Evolutionary conservation across 139 green algal species (phyloP).

Genomic region (Haematococcus lacustris): DNA sequence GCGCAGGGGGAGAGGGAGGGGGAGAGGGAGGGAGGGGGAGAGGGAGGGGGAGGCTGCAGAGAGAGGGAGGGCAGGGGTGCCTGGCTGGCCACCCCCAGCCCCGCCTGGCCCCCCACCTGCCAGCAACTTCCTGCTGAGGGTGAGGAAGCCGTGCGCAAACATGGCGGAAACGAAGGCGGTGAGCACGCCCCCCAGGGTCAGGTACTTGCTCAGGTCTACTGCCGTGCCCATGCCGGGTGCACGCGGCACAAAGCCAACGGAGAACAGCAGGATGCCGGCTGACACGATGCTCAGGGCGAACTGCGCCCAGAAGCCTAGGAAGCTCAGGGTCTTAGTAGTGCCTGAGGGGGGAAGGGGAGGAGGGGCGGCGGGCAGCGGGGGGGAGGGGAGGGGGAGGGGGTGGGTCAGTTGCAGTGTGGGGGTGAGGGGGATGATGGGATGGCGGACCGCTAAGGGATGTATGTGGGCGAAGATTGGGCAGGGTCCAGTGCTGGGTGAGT

Average conservation of each 20-base stretch:
- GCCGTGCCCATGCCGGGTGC: background rate
- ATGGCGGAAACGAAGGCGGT: conserved; percentile 71
- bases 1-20: too few species aligned
- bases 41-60: too few species aligned
- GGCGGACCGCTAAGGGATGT: too few species aligned
- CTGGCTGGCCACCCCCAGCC: too few species aligned
- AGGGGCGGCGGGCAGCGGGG: too few species aligned
- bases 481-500: too few species aligned
- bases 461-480: too few species aligned
- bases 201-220: conserved; percentile 34
- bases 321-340: conserved; percentile 19
- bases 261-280: conserved; percentile 81
- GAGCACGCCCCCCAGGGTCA: conserved; percentile 68
- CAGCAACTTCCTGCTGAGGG: conserved; percentile 15
- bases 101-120: background rate
- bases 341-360: background rate
- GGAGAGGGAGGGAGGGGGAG: too few species aligned
- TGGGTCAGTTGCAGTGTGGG: too few species aligned
- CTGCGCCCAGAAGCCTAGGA: conserved; percentile 79
- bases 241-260: conserved; percentile 24
- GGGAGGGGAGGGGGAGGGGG: too few species aligned
- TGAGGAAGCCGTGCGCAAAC: conserved; percentile 52
- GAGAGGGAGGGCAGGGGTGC: too few species aligned
- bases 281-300: conserved; percentile 73
- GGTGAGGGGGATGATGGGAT: too few species aligned